Evolutionary conservation across 345 rosid genomes (phyloP).

Genomic region (Eutrema japonicum): DNA sequence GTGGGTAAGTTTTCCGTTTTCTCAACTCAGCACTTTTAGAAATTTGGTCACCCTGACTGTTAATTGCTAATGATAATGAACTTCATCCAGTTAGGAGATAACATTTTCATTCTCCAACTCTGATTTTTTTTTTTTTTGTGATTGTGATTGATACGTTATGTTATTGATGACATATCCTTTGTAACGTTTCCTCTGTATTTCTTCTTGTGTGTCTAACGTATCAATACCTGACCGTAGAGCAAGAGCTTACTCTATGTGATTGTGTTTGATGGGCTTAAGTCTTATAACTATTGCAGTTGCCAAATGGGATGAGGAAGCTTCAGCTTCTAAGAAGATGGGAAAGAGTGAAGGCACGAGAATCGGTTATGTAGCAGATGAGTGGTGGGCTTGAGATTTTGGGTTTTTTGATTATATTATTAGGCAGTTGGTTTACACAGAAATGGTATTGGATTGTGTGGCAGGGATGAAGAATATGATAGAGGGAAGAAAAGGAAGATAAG

Average conservation of each 20-base stretch:
- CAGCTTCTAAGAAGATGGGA: constrained; percentile 43
- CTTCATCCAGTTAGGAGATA: not conserved
- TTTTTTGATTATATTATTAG: not conserved
- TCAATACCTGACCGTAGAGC: not conserved
- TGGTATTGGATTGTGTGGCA: constrained; percentile 40
- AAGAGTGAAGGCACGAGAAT: constrained; percentile 46
- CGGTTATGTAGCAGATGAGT: constrained; percentile 84
- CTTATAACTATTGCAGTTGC: constrained; percentile 57
- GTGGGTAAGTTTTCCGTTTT: constrained; percentile 36
- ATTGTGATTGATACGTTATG: no score
- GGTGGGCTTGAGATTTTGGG: constrained; percentile 55
- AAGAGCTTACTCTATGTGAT: constrained; percentile 23
- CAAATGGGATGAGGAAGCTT: constrained; percentile 68
- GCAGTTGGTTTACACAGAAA: constrained; percentile 10
- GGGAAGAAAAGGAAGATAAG: constrained; percentile 89
- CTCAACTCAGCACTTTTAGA: not conserved
- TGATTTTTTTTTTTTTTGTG: no score
- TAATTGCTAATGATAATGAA: constrained; percentile 8
- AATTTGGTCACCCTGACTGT: not conserved
- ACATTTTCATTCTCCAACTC: not conserved
- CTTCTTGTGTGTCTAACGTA: no score
- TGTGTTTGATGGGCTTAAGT: constrained; percentile 14
- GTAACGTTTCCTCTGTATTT: no score
- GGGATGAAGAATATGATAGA: constrained; percentile 97
- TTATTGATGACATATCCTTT: no score